phyloP scores from a whole-genome alignment of 305 asterid genomes.

The Solanum hybrid region DNA sequence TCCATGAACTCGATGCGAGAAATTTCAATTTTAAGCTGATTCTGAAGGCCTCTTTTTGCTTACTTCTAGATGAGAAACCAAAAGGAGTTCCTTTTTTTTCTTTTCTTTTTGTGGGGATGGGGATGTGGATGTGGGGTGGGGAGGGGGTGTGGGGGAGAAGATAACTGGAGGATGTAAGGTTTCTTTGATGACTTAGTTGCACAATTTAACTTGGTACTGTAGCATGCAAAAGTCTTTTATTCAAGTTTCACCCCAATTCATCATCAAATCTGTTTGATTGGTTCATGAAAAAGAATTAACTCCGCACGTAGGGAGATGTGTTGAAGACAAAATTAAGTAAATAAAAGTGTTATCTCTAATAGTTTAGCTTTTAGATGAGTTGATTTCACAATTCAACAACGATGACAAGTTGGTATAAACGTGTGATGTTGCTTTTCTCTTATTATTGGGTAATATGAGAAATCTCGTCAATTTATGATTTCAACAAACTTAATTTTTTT shows the following conservation, averaged over 20 bases:
- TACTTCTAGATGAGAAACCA: not conserved
- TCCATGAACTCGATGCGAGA: not conserved
- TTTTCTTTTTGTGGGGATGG: not conserved
- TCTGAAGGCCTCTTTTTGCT: not conserved
- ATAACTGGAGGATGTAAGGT: not conserved
- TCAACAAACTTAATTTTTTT: not conserved
- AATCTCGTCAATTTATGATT: not conserved
- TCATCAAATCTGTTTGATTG: not conserved
- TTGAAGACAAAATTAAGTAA: not conserved
- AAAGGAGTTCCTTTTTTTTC: not conserved
- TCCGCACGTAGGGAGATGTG: not conserved
- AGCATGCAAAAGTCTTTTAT: not conserved
- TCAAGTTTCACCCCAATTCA: not conserved
- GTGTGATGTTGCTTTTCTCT: not conserved
- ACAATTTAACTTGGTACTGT: not conserved
- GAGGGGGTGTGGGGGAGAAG: not conserved
- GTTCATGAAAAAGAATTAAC: not conserved
- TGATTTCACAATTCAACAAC: not conserved
- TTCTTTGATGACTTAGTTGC: not conserved
- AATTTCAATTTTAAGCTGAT: not conserved
- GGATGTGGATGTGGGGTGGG: not conserved
- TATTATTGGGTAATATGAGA: not conserved
- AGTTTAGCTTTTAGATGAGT: not conserved
- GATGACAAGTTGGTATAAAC: not conserved
- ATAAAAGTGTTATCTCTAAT: not conserved